These are phyloP conservation scores for Myochromella boudieri DNA, from an alignment of 768 basidiomycete genomes.

Conservation along the genomic window DNA sequence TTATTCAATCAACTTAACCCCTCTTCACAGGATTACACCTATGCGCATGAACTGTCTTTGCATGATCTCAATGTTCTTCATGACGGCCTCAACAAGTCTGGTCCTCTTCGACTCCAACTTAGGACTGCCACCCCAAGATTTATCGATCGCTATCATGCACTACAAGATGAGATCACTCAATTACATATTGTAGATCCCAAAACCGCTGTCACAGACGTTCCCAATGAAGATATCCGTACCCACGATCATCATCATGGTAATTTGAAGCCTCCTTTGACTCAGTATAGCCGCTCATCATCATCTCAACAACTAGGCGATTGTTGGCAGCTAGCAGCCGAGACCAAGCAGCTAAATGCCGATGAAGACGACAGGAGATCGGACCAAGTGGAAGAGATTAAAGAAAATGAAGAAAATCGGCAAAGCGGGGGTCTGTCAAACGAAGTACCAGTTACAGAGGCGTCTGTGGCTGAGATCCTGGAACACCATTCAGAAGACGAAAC, in stretches of 20 bases:
- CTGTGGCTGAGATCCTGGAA: no score
- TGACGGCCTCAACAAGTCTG: constrained; percentile 59
- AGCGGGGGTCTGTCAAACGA: no score
- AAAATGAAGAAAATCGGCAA: no score
- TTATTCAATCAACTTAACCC: no score
- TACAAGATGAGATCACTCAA: constrained; percentile 55
- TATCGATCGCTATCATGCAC: constrained; percentile 60
- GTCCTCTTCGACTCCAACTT: constrained; percentile 62
- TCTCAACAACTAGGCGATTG: no score
- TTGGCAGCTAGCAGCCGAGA: no score
- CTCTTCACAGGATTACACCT: constrained; percentile 59
- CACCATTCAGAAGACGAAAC: constrained; percentile 1
- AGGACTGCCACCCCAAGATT: constrained; percentile 55
- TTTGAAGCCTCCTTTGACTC: no score
- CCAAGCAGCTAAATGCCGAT: no score
- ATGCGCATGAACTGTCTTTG: constrained; percentile 65
- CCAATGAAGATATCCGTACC: constrained; percentile 7
- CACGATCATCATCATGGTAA: constrained; percentile 17
- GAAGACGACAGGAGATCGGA: no score
- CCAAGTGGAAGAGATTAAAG: no score
- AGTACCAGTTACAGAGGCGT: no score
- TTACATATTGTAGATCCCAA: constrained; percentile 18
- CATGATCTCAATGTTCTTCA: constrained; percentile 74
- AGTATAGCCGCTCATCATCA: no score
- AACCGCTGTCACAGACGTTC: neutral